These are phyloP conservation scores for Fusarium oligoseptatum DNA, from an alignment of 2,329 filamentous ascomycete species.

Conservation along the genomic window DNA sequence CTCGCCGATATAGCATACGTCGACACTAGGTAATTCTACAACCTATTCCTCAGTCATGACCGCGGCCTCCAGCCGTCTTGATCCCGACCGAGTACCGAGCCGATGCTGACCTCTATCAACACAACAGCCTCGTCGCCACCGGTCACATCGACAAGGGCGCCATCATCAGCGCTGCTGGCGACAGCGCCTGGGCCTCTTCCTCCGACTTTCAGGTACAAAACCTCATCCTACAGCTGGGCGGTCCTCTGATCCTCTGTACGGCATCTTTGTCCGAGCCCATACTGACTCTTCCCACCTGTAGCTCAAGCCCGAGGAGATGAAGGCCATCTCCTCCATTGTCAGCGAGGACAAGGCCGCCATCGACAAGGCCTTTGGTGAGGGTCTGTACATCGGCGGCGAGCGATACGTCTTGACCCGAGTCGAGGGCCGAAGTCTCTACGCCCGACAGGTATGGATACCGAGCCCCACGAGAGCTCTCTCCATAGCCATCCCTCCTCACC, in stretches of 20 bases:
- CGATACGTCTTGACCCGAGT: conserved; percentile 83
- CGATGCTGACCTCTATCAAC: conserved; percentile 41
- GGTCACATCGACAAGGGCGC: conserved; percentile 86
- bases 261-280: conserved; percentile 5
- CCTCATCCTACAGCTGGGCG: background rate
- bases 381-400: conserved; percentile 80
- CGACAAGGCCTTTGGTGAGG: conserved; percentile 77
- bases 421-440: conserved; percentile 85
- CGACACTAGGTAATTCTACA: conserved; percentile 61
- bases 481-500: background rate
- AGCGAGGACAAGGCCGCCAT: conserved; percentile 60
- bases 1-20: conserved; percentile 59
- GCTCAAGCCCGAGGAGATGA: conserved; percentile 68
- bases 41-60: conserved; percentile 11
- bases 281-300: conserved; percentile 36
- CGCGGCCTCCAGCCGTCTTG: background rate
- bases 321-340: conserved; percentile 68
- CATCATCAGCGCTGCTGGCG: conserved; percentile 85
- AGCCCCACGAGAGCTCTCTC: background rate
- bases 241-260: background rate
- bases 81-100: conserved; percentile 21
- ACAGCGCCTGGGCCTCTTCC: conserved; percentile 82
- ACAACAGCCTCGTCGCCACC: conserved; percentile 79
- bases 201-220: conserved; percentile 77
- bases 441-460: conserved; percentile 77